Evolutionary conservation across 805 yeast genomes (phyloP).

Genomic region (Starmerella stigmatis): DNA sequence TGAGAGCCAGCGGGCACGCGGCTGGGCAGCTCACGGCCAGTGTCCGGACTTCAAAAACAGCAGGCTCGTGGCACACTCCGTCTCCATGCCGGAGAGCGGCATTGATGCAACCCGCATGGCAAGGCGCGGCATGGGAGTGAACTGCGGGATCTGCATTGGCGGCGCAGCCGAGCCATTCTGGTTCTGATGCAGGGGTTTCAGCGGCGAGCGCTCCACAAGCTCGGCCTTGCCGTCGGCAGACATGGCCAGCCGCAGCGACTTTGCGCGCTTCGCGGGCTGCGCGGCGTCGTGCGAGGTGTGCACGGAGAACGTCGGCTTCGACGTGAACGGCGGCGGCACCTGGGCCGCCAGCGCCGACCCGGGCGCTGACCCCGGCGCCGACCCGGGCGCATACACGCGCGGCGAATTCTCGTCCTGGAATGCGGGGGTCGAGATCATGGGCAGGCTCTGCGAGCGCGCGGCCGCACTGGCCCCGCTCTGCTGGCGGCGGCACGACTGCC

Average conservation of each 20-base stretch:
- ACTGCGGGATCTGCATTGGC: constrained; percentile 4
- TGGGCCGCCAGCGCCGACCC: too few species aligned
- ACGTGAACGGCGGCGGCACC: background rate
- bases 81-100: constrained; percentile 23
- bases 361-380: too few species aligned
- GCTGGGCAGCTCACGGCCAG: constrained; percentile 7
- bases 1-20: too few species aligned
- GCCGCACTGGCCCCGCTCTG: constrained; percentile 11
- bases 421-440: background rate
- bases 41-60: constrained; percentile 30
- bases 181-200: constrained; percentile 17
- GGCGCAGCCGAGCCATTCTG: background rate
- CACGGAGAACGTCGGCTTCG: constrained; percentile 3
- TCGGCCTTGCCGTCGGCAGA: constrained; percentile 35
- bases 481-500: constrained; percentile 53
- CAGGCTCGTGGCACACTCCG: constrained; percentile 32
- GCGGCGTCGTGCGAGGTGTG: constrained; percentile 1
- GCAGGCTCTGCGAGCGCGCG: constrained; percentile 17
- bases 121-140: constrained; percentile 8
- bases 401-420: constrained; percentile 17
- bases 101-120: constrained; percentile 17
- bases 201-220: constrained; percentile 28
- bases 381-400: background rate
- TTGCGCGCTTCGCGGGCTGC: constrained; percentile 16
- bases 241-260: constrained; percentile 29